phyloP scores from a whole-genome alignment of 2,329 filamentous ascomycete species.

The Aspergillus udagawae region DNA sequence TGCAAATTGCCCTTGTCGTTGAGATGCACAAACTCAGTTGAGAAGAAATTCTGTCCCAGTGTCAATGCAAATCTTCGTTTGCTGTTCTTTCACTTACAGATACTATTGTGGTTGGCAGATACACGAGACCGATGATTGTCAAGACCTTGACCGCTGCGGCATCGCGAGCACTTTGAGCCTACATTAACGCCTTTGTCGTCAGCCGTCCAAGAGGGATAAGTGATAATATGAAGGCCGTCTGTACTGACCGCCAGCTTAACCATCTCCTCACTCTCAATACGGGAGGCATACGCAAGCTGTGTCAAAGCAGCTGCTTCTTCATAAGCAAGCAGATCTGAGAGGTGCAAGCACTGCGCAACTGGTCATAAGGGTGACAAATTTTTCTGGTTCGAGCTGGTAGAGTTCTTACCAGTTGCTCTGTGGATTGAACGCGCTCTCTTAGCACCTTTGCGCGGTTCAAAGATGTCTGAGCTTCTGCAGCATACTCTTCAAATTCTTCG shows the following conservation, averaged over 20 bases:
- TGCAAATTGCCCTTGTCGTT: conserved; percentile 5
- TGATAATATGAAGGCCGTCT: neutral
- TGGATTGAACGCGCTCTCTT: conserved; percentile 7
- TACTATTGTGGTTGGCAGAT: conserved; percentile 10
- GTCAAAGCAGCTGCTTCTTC: conserved; percentile 7
- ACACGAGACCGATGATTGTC: conserved; percentile 10
- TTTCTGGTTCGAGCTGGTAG: neutral
- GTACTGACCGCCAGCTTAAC: conserved; percentile 9
- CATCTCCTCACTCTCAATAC: conserved; percentile 1
- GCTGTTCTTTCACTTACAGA: conserved; percentile 3
- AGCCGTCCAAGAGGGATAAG: neutral
- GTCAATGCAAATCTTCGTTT: neutral
- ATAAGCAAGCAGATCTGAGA: conserved; percentile 8
- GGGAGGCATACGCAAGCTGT: conserved; percentile 2
- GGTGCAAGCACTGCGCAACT: neutral
- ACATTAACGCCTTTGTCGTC: neutral
- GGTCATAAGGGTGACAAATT: neutral
- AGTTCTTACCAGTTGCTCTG: conserved; percentile 4
- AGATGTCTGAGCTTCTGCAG: conserved; percentile 1
- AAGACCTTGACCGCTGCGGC: conserved; percentile 11
- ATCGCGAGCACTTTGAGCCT: conserved; percentile 6
- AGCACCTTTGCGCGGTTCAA: conserved; percentile 8
- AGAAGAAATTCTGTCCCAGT: conserved; percentile 10
- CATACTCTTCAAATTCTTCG: conserved; percentile 6
- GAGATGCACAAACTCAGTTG: conserved; percentile 10